phyloP scores from a whole-genome alignment of 2,329 filamentous ascomycete species.

The Colletotrichum sp. region DNA sequence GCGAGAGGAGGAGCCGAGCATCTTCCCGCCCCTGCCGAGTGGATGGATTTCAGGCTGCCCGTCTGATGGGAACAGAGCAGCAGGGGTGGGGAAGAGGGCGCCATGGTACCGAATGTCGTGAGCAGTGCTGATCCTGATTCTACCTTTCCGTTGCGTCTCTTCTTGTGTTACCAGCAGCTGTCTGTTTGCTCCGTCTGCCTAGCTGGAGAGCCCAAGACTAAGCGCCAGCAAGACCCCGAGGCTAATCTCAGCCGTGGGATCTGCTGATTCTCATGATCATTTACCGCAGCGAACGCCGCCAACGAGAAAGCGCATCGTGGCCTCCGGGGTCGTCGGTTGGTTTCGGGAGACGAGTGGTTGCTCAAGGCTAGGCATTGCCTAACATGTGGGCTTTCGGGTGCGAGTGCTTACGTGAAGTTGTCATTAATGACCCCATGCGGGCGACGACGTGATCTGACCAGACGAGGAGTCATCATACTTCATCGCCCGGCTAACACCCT shows the following conservation, averaged over 20 bases:
- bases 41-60: conserved; percentile 21
- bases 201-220: not conserved
- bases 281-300: not conserved
- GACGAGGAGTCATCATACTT: conserved; percentile 3
- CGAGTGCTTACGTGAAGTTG: conserved; percentile 17
- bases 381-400: not conserved
- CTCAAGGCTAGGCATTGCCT: not conserved
- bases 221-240: not conserved
- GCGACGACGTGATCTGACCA: conserved; percentile 11
- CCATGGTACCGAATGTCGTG: conserved; percentile 13
- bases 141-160: not conserved
- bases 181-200: conserved; percentile 4
- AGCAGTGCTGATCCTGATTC: conserved; percentile 19
- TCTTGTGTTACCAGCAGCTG: conserved; percentile 14
- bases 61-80: conserved; percentile 17
- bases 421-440: conserved; percentile 17
- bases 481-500: conserved; percentile 12
- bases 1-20: conserved; percentile 23
- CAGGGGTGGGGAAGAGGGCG: conserved; percentile 5
- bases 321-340: not conserved
- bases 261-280: not conserved
- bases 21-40: conserved; percentile 22
- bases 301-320: not conserved
- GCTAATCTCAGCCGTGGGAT: not conserved
- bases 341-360: not conserved